Conservation (phyloP, 768 basidiomycete species). For the Mycena maculata region DNA sequence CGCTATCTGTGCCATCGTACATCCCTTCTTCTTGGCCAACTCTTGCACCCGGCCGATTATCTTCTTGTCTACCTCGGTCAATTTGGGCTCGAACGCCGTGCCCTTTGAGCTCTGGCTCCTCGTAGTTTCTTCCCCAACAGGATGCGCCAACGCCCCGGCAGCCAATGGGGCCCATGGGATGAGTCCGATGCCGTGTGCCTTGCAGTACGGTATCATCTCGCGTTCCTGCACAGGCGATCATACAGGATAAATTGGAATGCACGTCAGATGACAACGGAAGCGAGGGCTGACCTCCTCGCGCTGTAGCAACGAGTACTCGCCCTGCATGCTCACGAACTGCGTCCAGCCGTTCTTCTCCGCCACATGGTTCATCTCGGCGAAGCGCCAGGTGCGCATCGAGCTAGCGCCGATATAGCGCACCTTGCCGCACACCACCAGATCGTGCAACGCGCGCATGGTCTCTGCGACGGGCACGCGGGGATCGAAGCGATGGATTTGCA, state of each 20-base stretch:
- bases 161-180: slow-evolving; percentile 64
- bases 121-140: slow-evolving; percentile 42
- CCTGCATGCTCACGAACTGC: slow-evolving; percentile 68
- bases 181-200: slow-evolving; percentile 61
- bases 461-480: slow-evolving; percentile 47
- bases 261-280: background rate
- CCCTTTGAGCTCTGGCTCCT: slow-evolving; percentile 33
- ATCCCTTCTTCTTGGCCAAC: slow-evolving; percentile 53
- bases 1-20: slow-evolving; percentile 59
- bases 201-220: slow-evolving; percentile 59
- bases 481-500: slow-evolving; percentile 60
- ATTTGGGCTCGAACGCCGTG: slow-evolving; percentile 35
- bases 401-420: slow-evolving; percentile 60
- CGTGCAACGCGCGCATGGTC: slow-evolving; percentile 60
- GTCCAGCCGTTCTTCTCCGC: slow-evolving; percentile 61
- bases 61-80: slow-evolving; percentile 41
- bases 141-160: slow-evolving; percentile 53
- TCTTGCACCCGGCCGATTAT: slow-evolving; percentile 54
- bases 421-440: slow-evolving; percentile 55
- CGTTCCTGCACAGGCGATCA: slow-evolving; percentile 48
- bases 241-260: background rate
- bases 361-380: slow-evolving; percentile 56
- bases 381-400: slow-evolving; percentile 61
- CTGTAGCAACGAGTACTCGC: slow-evolving; percentile 64
- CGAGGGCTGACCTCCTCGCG: slow-evolving; percentile 54